phyloP scores from a whole-genome alignment of 2,329 filamentous ascomycete genomes.

The Parascedosporium putredinis region DNA sequence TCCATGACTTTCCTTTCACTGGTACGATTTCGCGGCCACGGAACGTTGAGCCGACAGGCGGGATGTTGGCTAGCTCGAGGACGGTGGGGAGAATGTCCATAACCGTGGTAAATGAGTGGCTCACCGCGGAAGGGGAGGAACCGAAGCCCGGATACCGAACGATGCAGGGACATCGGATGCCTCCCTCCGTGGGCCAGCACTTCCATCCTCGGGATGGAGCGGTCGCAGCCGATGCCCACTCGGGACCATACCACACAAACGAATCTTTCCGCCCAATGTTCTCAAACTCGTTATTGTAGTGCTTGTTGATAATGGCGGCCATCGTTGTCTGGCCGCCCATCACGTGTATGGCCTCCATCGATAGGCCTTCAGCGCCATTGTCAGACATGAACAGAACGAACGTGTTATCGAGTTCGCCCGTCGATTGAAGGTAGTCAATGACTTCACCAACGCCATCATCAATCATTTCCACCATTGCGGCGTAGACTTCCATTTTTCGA shows the following conservation, averaged over 20 bases:
- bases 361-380: constrained; percentile 26
- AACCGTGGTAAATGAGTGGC: constrained; percentile 38
- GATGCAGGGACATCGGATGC: constrained; percentile 38
- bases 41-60: constrained; percentile 18
- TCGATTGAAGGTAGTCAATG: constrained; percentile 36
- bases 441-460: constrained; percentile 42
- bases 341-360: constrained; percentile 6
- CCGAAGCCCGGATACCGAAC: constrained; percentile 21
- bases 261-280: constrained; percentile 43
- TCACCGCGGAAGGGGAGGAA: constrained; percentile 24
- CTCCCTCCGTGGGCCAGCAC: constrained; percentile 33
- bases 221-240: constrained; percentile 33
- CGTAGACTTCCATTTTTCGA: constrained; percentile 35
- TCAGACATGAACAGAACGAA: constrained; percentile 45
- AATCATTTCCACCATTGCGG: constrained; percentile 47
- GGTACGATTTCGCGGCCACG: constrained; percentile 36
- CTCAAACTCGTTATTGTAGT: constrained; percentile 45
- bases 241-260: constrained; percentile 48
- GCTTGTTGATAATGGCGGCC: constrained; percentile 27
- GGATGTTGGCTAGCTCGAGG: constrained; percentile 27
- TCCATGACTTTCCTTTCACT: constrained; percentile 39
- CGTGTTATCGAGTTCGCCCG: constrained; percentile 40
- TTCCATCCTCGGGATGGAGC: constrained; percentile 20
- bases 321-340: constrained; percentile 14
- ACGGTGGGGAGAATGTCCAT: constrained; percentile 25